Evolutionary conservation across 2,329 filamentous ascomycete genomes (phyloP).

Genomic region (Lachnellula suecica): DNA sequence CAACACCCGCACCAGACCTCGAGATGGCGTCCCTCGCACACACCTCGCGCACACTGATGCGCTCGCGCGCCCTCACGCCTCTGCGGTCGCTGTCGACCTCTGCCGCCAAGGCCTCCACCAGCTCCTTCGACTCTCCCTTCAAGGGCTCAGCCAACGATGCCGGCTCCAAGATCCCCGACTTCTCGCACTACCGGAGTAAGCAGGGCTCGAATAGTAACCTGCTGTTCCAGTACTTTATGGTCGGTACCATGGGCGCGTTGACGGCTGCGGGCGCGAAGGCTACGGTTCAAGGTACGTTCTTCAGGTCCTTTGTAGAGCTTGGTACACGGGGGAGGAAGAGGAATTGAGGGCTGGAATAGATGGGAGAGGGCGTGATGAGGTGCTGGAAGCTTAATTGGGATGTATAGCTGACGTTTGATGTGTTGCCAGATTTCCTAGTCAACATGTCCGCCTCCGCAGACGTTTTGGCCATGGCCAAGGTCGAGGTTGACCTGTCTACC

Average conservation of each 20-base stretch:
- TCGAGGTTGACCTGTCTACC: conserved; percentile 87
- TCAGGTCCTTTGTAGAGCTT: neutral
- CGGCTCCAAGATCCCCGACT: conserved; percentile 78
- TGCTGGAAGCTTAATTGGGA: conserved; percentile 19
- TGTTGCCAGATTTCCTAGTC: conserved; percentile 84
- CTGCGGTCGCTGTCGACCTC: conserved; percentile 56
- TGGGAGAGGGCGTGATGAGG: neutral
- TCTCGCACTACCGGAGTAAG: conserved; percentile 81
- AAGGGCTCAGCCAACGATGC: conserved; percentile 47
- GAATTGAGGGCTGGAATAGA: neutral
- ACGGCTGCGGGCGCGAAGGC: conserved; percentile 94
- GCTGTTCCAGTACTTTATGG: conserved; percentile 98
- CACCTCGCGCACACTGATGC: conserved; percentile 69
- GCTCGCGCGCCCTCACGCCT: conserved; percentile 42
- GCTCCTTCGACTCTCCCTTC: conserved; percentile 62
- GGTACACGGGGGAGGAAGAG: neutral
- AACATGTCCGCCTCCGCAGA: conserved; percentile 99
- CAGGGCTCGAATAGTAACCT: conserved; percentile 70
- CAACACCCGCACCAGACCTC: conserved; percentile 15
- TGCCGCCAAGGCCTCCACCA: conserved; percentile 29
- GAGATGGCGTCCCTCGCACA: conserved; percentile 68
- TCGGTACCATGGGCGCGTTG: conserved; percentile 89
- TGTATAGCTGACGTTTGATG: conserved; percentile 18
- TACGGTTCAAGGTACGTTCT: conserved; percentile 86
- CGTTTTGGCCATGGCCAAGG: conserved; percentile 98